A percentile compares a stretch with the other conserved stretches of the same genome.
Conservation (phyloP, 495 filamentous ascomycete genomes). For the Symbiotaphrina buchneri region DNA sequence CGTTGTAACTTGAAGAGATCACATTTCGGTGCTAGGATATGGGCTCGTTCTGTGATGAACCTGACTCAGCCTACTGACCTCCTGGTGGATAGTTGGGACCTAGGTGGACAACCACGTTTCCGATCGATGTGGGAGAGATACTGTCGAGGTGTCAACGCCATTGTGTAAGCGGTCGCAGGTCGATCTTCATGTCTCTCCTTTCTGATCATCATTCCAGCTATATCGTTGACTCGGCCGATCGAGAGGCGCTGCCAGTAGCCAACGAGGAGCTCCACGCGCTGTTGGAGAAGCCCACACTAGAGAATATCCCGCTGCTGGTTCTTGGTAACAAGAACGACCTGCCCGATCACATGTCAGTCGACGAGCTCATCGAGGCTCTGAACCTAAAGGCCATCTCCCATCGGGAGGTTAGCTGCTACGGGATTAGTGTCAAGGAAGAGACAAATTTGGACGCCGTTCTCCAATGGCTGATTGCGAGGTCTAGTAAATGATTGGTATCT, state of each 20-base stretch:
- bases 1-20: background rate
- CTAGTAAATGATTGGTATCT: slow-evolving; percentile 39
- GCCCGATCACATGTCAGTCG: slow-evolving; percentile 65
- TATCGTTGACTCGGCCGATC: slow-evolving; percentile 84
- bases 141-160: slow-evolving; percentile 91
- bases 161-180: slow-evolving; percentile 46
- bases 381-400: slow-evolving; percentile 74
- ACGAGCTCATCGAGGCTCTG: slow-evolving; percentile 85
- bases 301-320: slow-evolving; percentile 84
- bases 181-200: background rate
- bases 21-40: background rate
- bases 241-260: slow-evolving; percentile 58
- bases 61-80: slow-evolving; percentile 1
- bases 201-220: slow-evolving; percentile 29
- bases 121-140: slow-evolving; percentile 99
- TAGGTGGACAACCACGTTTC: slow-evolving; percentile 92
- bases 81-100: slow-evolving; percentile 52
- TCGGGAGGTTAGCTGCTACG: slow-evolving; percentile 95
- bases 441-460: slow-evolving; percentile 94
- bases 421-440: slow-evolving; percentile 95
- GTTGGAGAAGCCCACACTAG: slow-evolving; percentile 64
- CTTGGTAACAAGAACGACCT: slow-evolving; percentile 96
- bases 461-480: slow-evolving; percentile 85
- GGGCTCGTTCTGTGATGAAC: background rate
- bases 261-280: slow-evolving; percentile 80